Evolutionary conservation across 2,329 filamentous ascomycete genomes (phyloP), one percentile per base, ranked within the genome.

Genomic region (Thermochaetoides dissita): DNA sequence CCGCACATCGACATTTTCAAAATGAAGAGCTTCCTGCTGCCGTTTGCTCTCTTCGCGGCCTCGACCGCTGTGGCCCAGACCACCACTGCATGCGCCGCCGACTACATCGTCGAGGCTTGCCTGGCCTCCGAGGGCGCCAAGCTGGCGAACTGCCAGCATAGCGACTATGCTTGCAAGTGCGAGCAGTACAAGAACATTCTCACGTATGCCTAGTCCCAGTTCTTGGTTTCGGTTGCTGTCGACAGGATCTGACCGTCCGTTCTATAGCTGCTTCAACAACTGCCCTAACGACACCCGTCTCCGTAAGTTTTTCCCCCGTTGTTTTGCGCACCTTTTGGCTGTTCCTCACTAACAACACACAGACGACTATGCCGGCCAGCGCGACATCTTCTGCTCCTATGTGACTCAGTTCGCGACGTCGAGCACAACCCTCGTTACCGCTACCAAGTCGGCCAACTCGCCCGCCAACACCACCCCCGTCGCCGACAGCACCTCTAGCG

Each of bases 191-290:
- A 63, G 47, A 58, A 62, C 48, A 58, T 72, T 39, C 54, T 65
- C 37, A 69, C 67, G 67, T 71, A 55, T 47, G 65, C 9, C 31
- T 11, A 31, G 8, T 11, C 30, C 12, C 9, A 17, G 17, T 24
- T 24, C 7, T 30, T 33, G 8, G 3, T n/a, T 30, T 17, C n/a
- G 12, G 37, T 8, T 35, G 33, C 33, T 11, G n/a, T 12, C 12
- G 8, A 32, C 6, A 32, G 34, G 35, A 34, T 43, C 40, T 29
- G 5, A 28, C 10, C 30, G 24, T 10, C 5, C 10, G 36, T 41
- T 12, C 5, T 30, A 37, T 43, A 69, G 67, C 47, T 73, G 69
- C 67, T 73, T 64, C 61, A 69, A 70, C 63, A 72, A 73, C 65
- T 73, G 70, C 62, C 70, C 70, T 54, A 59, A 66, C 51, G 69